Evolutionary conservation across 2,329 filamentous ascomycete species (phyloP), one percentile per base, ranked within the genome.

Genomic region (Neofusicoccum sp.): DNA sequence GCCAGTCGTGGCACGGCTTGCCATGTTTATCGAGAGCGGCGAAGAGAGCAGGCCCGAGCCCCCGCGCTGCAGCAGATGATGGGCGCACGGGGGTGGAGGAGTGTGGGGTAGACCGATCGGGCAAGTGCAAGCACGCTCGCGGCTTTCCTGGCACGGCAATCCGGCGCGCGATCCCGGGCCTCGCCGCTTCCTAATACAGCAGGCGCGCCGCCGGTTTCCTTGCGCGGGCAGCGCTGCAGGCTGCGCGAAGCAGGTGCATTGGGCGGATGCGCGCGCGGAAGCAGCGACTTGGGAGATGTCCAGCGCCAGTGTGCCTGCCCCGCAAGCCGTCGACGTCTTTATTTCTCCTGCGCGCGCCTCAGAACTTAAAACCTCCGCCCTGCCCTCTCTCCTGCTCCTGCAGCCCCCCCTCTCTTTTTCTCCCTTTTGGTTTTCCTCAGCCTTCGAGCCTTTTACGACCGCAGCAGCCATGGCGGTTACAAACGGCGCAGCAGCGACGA

Each of bases 101-200:
- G 45, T 58, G 54, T 58, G 54, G 54, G 54, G 54, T 58, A 58
- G 54, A 45, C 31, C 16, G 5, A 58, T 7, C n/a, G 5, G 54
- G 54, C 39, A 58, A 29, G 39, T 58, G 9, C 14, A 58, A 47
- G 41, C 54, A 58, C 54, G 12, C 28, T 11, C n/a, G 14, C 41
- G 39, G 54, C 39, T 58, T 58, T 31, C 54, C 39, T 11, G 1
- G 8, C 7, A 2, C 4, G 54, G 54, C 7, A 58, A 16, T 36
- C 54, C 41, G 54, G 31, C 39, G 39, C 54, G 54, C 54, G 2
- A 8, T 16, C 41, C n/a, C 3, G 31, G 54, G 39, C 22, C 31
- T 22, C n/a, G 31, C 41, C 31, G 22, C 6, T 16, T 33, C 54
- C 41, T 2, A 28, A 14, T 2, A 5, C 0, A 36, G 39, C 3